Evolutionary conservation across 1,284 basidiomycete species (phyloP).

Genomic region (Mrakiaceae sp.): DNA sequence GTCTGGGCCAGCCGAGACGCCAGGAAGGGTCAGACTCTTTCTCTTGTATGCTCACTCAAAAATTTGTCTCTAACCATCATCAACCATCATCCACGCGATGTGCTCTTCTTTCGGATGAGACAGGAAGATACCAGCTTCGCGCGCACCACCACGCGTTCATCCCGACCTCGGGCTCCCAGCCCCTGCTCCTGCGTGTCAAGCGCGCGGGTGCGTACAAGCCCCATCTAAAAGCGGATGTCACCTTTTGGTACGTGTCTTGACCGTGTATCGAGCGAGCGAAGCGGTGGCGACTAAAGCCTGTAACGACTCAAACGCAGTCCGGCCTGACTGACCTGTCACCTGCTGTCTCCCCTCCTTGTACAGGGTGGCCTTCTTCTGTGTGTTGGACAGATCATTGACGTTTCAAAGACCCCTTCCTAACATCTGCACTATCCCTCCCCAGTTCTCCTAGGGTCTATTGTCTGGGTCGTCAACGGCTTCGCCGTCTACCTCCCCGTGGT

Average conservation of each 20-base stretch:
- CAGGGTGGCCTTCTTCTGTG: neutral
- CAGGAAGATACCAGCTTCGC: conserved; percentile 3
- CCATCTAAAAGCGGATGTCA: neutral
- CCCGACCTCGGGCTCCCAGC: neutral
- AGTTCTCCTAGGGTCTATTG: neutral
- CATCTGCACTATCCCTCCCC: no score
- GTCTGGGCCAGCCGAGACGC: neutral
- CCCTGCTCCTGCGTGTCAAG: conserved; percentile 2
- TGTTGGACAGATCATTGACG: neutral
- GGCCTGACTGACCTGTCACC: neutral
- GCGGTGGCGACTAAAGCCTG: no score
- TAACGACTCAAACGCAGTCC: neutral
- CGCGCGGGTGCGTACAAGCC: neutral
- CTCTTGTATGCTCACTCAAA: neutral
- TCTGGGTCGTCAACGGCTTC: conserved; percentile 13
- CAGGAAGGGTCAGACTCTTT: neutral
- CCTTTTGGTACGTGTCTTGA: neutral
- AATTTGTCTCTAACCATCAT: neutral
- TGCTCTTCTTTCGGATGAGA: neutral
- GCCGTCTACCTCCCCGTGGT: conserved; percentile 5
- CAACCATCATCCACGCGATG: no score
- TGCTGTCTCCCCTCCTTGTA: neutral
- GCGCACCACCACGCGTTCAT: conserved; percentile 7
- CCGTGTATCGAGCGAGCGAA: neutral
- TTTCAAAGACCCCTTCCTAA: no score